phyloP scores from a whole-genome alignment of 2,329 filamentous ascomycete genomes.

The Plenodomus lindquistii region DNA sequence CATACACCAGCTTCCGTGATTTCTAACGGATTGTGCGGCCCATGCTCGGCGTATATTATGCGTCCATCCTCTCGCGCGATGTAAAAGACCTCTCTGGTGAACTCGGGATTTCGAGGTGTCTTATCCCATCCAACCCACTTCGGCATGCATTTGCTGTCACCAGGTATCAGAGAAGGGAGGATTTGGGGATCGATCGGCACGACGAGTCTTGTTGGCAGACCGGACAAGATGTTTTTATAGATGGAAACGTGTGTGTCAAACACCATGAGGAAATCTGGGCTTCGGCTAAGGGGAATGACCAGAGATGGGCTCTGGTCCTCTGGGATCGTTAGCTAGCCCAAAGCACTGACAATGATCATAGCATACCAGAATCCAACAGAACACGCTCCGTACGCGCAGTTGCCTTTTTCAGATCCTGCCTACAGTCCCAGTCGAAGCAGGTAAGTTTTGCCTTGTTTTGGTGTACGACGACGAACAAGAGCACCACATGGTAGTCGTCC shows the following conservation, averaged over 20 bases:
- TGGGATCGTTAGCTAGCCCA: slow-evolving; percentile 19
- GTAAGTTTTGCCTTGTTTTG: slow-evolving; percentile 52
- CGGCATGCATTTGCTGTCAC: slow-evolving; percentile 49
- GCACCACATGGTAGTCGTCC: slow-evolving; percentile 71
- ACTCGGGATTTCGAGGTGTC: slow-evolving; percentile 64
- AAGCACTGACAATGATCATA: neutral
- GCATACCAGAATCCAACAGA: slow-evolving; percentile 31
- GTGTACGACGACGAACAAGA: slow-evolving; percentile 65
- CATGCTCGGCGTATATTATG: slow-evolving; percentile 72
- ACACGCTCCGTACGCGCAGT: slow-evolving; percentile 31
- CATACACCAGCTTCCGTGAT: slow-evolving; percentile 58
- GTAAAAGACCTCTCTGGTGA: slow-evolving; percentile 76
- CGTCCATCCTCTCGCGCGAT: slow-evolving; percentile 86
- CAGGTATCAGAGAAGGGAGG: slow-evolving; percentile 50
- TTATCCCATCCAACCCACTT: slow-evolving; percentile 86
- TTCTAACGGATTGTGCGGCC: slow-evolving; percentile 46
- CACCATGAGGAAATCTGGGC: slow-evolving; percentile 48
- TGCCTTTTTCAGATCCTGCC: slow-evolving; percentile 46
- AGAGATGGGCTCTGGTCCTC: slow-evolving; percentile 44
- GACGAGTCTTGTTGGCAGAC: slow-evolving; percentile 30
- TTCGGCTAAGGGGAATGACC: slow-evolving; percentile 47
- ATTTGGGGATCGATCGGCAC: slow-evolving; percentile 35
- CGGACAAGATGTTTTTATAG: slow-evolving; percentile 48
- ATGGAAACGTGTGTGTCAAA: slow-evolving; percentile 42
- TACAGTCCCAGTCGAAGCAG: slow-evolving; percentile 56